These are phyloP conservation scores for Abelmoschus esculentus DNA, from an alignment of 345 rosid species.

Conservation along the genomic window DNA sequence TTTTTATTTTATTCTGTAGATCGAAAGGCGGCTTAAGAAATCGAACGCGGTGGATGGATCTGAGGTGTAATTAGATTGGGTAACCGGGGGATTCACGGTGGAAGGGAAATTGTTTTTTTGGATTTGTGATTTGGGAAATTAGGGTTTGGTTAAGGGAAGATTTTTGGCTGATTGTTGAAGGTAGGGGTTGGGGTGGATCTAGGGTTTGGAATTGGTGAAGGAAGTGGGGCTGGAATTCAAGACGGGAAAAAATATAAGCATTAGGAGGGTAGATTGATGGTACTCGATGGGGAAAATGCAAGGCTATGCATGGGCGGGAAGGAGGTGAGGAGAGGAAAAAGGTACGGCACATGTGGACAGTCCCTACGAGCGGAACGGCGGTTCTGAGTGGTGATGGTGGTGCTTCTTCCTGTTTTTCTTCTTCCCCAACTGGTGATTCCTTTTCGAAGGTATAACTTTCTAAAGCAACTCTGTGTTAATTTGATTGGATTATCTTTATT, in stretches of 20 bases:
- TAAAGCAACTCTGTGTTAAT: neutral
- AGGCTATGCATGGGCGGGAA: conserved; percentile 63
- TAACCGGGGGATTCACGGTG: neutral
- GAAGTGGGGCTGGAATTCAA: neutral
- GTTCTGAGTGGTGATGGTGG: conserved; percentile 33
- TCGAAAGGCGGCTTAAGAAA: conserved; percentile 20
- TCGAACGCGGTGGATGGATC: conserved; percentile 28
- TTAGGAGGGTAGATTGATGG: conserved; percentile 35
- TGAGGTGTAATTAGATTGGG: conserved; percentile 26
- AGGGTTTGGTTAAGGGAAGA: conserved; percentile 23
- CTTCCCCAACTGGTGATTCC: conserved; percentile 35
- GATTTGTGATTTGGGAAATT: conserved; percentile 9
- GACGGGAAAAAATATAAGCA: neutral
- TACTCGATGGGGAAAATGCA: conserved; percentile 51
- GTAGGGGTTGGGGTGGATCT: neutral
- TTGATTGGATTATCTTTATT: neutral
- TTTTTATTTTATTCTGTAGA: conserved; percentile 11
- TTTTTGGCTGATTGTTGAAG: conserved; percentile 5
- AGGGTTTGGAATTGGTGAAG: neutral
- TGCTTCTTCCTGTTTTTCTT: conserved; percentile 31
- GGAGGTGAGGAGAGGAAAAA: conserved; percentile 32
- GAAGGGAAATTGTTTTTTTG: conserved; percentile 18
- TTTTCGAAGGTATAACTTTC: conserved; percentile 48
- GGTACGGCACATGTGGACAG: conserved; percentile 51
- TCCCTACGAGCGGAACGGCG: conserved; percentile 48